Conservation (phyloP, 306 rosid genomes). For the Hippophae rhamnoides region DNA sequence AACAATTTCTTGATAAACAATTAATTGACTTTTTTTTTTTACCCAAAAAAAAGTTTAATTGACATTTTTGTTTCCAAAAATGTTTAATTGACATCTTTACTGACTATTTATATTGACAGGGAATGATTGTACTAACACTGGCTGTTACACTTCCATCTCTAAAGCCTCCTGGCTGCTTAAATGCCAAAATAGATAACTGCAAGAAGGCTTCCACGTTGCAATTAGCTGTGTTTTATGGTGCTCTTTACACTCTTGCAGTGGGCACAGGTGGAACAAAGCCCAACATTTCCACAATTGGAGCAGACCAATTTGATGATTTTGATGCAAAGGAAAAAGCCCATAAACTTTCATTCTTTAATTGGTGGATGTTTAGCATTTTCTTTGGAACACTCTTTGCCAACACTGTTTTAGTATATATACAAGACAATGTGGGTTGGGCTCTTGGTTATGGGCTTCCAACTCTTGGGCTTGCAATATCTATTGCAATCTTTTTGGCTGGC, state of each 20-base stretch:
- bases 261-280: conserved; percentile 95
- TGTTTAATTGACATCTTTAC: background rate
- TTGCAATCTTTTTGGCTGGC: conserved; percentile 50
- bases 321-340: conserved; percentile 58
- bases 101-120: conserved; percentile 31
- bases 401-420: conserved; percentile 66
- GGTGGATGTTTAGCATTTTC: conserved; percentile 99
- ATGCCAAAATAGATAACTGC: conserved; percentile 43
- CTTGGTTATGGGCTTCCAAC: conserved; percentile 87
- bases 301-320: conserved; percentile 90
- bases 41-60: too few relatives aligned
- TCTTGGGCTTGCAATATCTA: conserved; percentile 53
- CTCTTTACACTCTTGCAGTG: conserved; percentile 75
- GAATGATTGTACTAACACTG: conserved; percentile 57
- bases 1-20: too few relatives aligned
- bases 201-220: conserved; percentile 64
- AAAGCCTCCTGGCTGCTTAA: conserved; percentile 49
- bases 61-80: background rate
- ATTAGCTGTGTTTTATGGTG: conserved; percentile 56
- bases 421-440: conserved; percentile 88
- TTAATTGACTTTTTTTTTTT: background rate
- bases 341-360: conserved; percentile 83
- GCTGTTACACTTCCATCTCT: conserved; percentile 54
- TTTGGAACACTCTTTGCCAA: conserved; percentile 76
- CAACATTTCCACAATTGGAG: conserved; percentile 88